A percentile compares a stretch with the other conserved stretches of the same genome.
Conservation (phyloP, 1,284 basidiomycete species). For the Cryptococcus sp. region DNA sequence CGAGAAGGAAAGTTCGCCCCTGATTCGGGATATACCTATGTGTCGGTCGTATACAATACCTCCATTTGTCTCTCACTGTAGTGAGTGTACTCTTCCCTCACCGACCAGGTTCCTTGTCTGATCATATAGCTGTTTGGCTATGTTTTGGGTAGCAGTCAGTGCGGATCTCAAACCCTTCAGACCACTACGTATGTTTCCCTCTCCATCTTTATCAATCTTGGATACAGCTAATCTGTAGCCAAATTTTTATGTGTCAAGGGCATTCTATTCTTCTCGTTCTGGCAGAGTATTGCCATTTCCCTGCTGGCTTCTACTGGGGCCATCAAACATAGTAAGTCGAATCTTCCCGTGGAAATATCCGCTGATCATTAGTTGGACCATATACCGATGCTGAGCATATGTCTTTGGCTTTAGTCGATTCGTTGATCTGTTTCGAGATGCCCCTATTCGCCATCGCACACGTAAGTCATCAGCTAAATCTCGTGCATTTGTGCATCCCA, state of each 20-base stretch:
- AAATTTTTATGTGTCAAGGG: conserved; percentile 98
- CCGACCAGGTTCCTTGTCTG: no score
- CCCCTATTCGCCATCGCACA: conserved; percentile 93
- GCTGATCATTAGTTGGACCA: conserved; percentile 59
- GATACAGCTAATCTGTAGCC: conserved; percentile 51
- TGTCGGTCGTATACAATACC: conserved; percentile 69
- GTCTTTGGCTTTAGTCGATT: conserved; percentile 82
- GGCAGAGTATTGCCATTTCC: conserved; percentile 86
- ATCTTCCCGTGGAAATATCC: background rate
- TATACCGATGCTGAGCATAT: conserved; percentile 89
- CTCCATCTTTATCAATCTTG: background rate
- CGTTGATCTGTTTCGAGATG: conserved; percentile 94
- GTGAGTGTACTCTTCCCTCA: conserved; percentile 36
- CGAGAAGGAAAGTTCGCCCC: conserved; percentile 81
- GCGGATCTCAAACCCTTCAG: conserved; percentile 82
- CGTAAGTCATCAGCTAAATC: conserved; percentile 25
- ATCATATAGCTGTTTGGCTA: conserved; percentile 84
- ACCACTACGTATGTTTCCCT: conserved; percentile 50
- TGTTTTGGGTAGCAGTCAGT: conserved; percentile 89
- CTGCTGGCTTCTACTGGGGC: conserved; percentile 76
- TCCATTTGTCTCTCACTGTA: conserved; percentile 51
- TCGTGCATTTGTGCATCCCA: background rate
- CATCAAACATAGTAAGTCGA: conserved; percentile 57
- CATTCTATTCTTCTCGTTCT: conserved; percentile 97
- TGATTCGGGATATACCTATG: conserved; percentile 86